These are phyloP conservation scores for Monosporascus cannonballus DNA, from an alignment of 2,329 filamentous ascomycete genomes.

Conservation along the genomic window DNA sequence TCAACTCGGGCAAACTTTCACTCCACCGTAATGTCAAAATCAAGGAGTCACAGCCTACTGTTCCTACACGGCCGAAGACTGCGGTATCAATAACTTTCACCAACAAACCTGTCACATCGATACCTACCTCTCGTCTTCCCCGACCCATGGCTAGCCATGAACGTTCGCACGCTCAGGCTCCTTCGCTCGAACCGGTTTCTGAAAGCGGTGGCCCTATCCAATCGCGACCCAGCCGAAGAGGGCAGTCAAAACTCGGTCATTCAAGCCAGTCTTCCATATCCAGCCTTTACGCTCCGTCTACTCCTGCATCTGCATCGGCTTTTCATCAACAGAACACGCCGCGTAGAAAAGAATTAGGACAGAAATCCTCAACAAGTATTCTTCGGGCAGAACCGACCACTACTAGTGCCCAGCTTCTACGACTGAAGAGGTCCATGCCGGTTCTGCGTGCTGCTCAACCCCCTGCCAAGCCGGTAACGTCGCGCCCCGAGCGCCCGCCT, in stretches of 20 bases:
- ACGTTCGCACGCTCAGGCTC: constrained; percentile 54
- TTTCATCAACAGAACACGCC: constrained; percentile 54
- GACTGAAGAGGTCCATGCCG: constrained; percentile 60
- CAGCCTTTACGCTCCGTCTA: constrained; percentile 56
- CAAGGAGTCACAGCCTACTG: constrained; percentile 63
- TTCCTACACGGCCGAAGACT: constrained; percentile 65
- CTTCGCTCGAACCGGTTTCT: constrained; percentile 84
- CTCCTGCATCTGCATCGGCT: constrained; percentile 43
- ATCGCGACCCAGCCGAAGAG: constrained; percentile 48
- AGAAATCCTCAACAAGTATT: constrained; percentile 47
- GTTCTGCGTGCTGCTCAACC: constrained; percentile 48
- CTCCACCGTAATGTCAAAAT: constrained; percentile 89
- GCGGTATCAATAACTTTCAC: constrained; percentile 88
- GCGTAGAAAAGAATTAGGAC: constrained; percentile 52
- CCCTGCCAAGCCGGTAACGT: constrained; percentile 41
- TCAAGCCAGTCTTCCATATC: constrained; percentile 63
- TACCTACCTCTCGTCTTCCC: constrained; percentile 65
- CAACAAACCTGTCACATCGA: constrained; percentile 55
- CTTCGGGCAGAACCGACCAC: constrained; percentile 57
- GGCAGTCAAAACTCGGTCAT: constrained; percentile 64
- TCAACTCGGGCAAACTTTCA: constrained; percentile 73
- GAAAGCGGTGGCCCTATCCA: constrained; percentile 74
- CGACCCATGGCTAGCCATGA: constrained; percentile 65
- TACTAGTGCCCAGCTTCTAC: constrained; percentile 58
- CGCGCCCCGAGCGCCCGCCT: constrained; percentile 51